Conservation (phyloP, 23 red algal genomes). For the Gracilaria gracilis region DNA sequence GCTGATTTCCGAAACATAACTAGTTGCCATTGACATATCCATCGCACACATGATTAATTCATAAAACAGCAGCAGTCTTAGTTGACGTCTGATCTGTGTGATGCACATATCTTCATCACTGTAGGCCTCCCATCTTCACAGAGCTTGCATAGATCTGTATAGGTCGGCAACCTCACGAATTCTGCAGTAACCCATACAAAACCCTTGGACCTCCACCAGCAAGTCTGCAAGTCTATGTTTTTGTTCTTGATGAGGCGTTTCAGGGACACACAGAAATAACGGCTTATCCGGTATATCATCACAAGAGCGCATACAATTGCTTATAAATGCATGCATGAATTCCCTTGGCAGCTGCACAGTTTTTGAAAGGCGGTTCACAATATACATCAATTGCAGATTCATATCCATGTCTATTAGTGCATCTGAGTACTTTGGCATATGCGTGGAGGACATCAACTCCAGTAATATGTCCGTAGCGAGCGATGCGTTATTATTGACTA, state of each 20-base stretch:
- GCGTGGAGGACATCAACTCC: too few relatives aligned
- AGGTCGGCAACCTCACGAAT: too few relatives aligned
- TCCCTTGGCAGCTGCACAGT: conserved; percentile 83
- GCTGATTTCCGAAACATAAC: too few relatives aligned
- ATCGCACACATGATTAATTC: too few relatives aligned
- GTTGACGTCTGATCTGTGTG: too few relatives aligned
- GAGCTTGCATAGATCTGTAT: too few relatives aligned
- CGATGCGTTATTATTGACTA: conserved; percentile 86
- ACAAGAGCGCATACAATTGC: conserved; percentile 86
- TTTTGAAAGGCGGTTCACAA: conserved; percentile 79
- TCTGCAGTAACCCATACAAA: too few relatives aligned
- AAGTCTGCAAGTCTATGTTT: too few relatives aligned
- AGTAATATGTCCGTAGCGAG: conserved; percentile 84
- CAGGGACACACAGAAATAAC: too few relatives aligned
- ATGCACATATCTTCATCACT: conserved; percentile 34
- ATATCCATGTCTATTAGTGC: conserved; percentile 89
- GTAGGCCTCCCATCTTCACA: conserved; percentile 52
- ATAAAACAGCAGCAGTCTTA: not conserved
- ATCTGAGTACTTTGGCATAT: conserved; percentile 75
- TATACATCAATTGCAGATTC: conserved; percentile 86
- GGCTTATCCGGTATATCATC: conserved; percentile 84
- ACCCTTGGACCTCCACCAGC: too few relatives aligned
- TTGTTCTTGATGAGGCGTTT: too few relatives aligned
- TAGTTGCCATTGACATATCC: too few relatives aligned
- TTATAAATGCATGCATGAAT: conserved; percentile 86